phyloP scores from a whole-genome alignment of 1,284 basidiomycete genomes.

The Ustilago cynodontis region DNA sequence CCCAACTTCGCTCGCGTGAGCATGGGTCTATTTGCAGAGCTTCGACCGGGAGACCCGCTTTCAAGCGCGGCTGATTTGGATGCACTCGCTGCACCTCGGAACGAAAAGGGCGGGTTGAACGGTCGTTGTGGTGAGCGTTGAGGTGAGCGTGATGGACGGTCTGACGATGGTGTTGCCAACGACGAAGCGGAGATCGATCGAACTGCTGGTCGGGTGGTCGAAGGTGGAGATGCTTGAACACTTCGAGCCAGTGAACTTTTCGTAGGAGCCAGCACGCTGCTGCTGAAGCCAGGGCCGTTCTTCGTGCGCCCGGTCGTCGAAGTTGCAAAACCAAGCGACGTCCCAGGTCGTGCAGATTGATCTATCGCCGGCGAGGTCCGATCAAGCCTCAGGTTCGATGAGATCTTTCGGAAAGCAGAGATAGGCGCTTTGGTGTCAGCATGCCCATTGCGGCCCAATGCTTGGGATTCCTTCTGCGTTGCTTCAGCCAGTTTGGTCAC shows the following conservation, averaged over 20 bases:
- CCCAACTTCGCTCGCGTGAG: neutral
- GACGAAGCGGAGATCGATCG: conserved; percentile 22
- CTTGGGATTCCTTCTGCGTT: neutral
- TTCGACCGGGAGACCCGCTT: conserved; percentile 14
- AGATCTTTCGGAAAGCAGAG: conserved; percentile 32
- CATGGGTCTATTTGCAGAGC: neutral
- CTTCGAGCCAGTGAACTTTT: conserved; percentile 41
- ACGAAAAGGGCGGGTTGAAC: conserved; percentile 34
- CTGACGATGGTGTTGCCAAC: conserved; percentile 6
- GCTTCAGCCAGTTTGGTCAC: conserved; percentile 6
- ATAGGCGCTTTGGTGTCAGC: neutral
- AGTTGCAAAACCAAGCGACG: conserved; percentile 34
- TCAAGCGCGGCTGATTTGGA: neutral
- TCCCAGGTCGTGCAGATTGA: conserved; percentile 13
- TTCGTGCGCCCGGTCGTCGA: neutral
- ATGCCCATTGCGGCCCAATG: neutral
- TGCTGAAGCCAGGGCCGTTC: conserved; percentile 21
- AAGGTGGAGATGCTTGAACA: conserved; percentile 23
- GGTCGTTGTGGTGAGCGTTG: conserved; percentile 39
- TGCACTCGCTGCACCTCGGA: conserved; percentile 1
- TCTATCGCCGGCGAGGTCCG: neutral
- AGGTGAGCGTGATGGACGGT: conserved; percentile 18
- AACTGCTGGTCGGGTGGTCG: conserved; percentile 2
- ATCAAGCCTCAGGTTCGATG: conserved; percentile 20
- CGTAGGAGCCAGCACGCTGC: conserved; percentile 32